Conservation (phyloP, 495 filamentous ascomycete species). For the Neurospora sp. region DNA sequence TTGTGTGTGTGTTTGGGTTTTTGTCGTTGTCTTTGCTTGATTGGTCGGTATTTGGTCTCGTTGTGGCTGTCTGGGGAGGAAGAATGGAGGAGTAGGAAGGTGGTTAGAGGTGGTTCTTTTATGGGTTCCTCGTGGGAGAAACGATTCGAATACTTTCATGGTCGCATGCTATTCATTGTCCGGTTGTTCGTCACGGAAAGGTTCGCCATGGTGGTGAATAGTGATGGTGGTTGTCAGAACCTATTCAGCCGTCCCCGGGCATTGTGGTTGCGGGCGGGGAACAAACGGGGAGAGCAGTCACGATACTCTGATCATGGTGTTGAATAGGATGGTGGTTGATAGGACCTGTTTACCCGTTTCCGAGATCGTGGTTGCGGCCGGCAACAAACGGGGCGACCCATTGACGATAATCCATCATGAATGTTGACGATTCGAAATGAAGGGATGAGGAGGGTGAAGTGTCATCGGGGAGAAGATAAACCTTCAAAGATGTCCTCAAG, state of each 20-base stretch:
- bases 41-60: not conserved
- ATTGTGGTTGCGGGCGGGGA: not conserved
- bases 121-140: not conserved
- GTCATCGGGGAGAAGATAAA: rapidly evolving
- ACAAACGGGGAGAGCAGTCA: not conserved
- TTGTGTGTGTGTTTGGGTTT: not conserved
- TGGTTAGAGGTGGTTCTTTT: not conserved
- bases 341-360: not conserved
- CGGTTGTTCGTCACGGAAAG: not conserved
- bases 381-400: not conserved
- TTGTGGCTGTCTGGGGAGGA: not conserved
- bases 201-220: not conserved
- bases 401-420: not conserved
- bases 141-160: not conserved
- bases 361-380: not conserved
- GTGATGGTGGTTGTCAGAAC: not conserved
- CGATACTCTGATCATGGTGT: not conserved
- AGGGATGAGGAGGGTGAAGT: not conserved
- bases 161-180: not conserved
- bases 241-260: not conserved
- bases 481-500: not conserved
- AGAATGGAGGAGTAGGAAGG: not conserved
- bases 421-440: not conserved
- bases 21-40: not conserved
- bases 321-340: not conserved